phyloP scores from a whole-genome alignment of 208 protist species.

The Acanthamoeba castellanii region DNA sequence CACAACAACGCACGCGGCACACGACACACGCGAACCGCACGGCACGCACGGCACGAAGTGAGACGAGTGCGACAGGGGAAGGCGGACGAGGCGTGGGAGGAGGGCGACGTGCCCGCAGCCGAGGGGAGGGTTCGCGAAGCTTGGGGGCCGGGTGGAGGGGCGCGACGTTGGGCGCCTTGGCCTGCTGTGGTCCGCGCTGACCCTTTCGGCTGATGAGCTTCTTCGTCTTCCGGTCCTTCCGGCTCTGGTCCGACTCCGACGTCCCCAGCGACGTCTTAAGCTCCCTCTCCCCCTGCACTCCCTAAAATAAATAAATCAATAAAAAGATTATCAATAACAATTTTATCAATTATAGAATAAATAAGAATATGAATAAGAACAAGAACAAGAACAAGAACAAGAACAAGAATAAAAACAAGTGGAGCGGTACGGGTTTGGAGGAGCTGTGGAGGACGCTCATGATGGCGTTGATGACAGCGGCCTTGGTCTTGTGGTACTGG shows the following conservation, averaged over 20 bases:
- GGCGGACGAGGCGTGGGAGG: no score
- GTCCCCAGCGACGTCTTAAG: background rate
- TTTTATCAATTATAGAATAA: background rate
- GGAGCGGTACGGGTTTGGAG: background rate
- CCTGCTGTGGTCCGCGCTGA: background rate
- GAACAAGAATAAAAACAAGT: no score
- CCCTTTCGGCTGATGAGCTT: background rate
- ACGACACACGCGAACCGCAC: no score
- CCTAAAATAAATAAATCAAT: background rate
- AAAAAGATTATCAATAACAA: background rate
- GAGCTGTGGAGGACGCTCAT: slow-evolving; percentile 24
- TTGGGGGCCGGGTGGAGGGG: background rate
- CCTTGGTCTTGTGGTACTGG: slow-evolving; percentile 40
- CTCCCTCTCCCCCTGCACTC: background rate
- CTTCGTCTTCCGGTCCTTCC: background rate
- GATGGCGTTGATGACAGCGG: slow-evolving; percentile 31
- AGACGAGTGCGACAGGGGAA: no score
- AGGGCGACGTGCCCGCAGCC: background rate
- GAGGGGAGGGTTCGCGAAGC: slow-evolving; percentile 21
- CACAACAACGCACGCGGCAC: background rate
- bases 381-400: no score
- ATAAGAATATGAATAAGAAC: no score
- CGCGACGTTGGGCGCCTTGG: slow-evolving; percentile 1
- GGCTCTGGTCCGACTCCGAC: background rate
- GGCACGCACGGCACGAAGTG: background rate